These are phyloP conservation scores for Hymenoscyphus scutula DNA, from an alignment of 2,329 filamentous ascomycete genomes.

Conservation along the genomic window DNA sequence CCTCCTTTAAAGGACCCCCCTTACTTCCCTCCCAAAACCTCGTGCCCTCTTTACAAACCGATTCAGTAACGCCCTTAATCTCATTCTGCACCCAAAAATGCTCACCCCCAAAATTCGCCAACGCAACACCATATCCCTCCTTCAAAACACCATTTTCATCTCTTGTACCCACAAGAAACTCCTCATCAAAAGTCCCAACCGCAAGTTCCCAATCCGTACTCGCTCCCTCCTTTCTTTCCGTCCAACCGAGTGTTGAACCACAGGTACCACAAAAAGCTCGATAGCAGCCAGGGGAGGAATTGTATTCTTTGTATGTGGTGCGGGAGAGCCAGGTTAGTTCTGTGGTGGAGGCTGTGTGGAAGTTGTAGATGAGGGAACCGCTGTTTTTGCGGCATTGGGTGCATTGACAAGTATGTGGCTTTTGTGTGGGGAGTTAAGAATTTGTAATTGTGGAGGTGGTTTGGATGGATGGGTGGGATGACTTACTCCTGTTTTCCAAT, in stretches of 20 bases:
- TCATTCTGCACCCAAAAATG: slow-evolving; percentile 46
- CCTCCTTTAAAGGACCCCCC: slow-evolving; percentile 11
- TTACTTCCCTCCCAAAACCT: slow-evolving; percentile 21
- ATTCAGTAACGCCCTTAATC: slow-evolving; percentile 49
- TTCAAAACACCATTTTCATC: slow-evolving; percentile 23
- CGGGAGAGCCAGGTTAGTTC: slow-evolving; percentile 38
- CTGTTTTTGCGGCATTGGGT: slow-evolving; percentile 54
- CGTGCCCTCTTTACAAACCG: slow-evolving; percentile 14
- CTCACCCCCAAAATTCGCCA: slow-evolving; percentile 40
- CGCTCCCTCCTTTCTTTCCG: slow-evolving; percentile 29
- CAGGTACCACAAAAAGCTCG: slow-evolving; percentile 51
- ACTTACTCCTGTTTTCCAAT: slow-evolving; percentile 42
- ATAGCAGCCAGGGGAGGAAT: slow-evolving; percentile 40
- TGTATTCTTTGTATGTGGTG: slow-evolving; percentile 38
- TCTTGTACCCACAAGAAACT: slow-evolving; percentile 38
- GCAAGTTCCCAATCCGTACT: slow-evolving; percentile 37
- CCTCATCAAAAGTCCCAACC: slow-evolving; percentile 46
- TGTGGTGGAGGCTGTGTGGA: slow-evolving; percentile 40
- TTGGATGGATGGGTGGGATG: slow-evolving; percentile 4
- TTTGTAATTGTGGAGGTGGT: neutral
- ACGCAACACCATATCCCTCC: slow-evolving; percentile 39
- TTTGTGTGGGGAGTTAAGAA: neutral
- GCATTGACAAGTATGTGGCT: slow-evolving; percentile 53
- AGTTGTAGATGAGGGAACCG: slow-evolving; percentile 45
- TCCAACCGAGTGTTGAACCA: slow-evolving; percentile 51